Base-by-base conservation (phyloP, 768 basidiomycete genomes). In the Psilocybe tampanensis region DNA sequence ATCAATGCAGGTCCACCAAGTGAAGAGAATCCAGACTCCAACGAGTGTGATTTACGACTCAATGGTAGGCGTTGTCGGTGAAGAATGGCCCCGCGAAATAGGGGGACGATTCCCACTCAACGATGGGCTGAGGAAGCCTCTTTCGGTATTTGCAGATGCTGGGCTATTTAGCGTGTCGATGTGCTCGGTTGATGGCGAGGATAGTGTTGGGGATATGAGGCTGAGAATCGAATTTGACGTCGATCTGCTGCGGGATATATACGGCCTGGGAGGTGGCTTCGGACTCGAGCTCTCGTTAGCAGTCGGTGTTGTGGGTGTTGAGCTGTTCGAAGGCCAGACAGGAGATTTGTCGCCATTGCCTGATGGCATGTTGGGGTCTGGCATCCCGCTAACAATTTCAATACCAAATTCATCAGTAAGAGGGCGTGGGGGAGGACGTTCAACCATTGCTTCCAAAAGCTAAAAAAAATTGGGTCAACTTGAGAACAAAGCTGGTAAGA, bases 401-500 rank as follows among this genome's bases (percentile, higher is more conserved):
- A 80, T 54, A 2, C 78, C 78, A 61, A 78, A 85, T 33, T 86
- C 87, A 52, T 91, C 90, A 13, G 80, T 74, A 44, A 93, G 70
- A 1, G 86, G 81, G 8, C 90, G 84, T 2, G 89, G 88, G 3
- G 92, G 90, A 1, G 92, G 89, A 1, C 92, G 84, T 67, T 94
- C 92, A 22, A 94, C 90, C 83, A 90, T 88, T 0, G 91, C 90
- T 67, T 91, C 89, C 12, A 94, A 80, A 9, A 94, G 82, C 92
- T 94, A 56, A 45, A 54, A 32, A 18, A 39, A n/a, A 1, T 29
- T 3, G 8, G 26, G 23, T 54, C n/a, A 32, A 52, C 36, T 21
- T 26, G 52, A 33, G n/a, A 13, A 6, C 18, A 19, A 51, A 19
- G 44, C 42, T 39, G 32, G 15, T 55, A 42, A 24, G 41, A n/a